Evolutionary conservation across 1,284 basidiomycete species (phyloP).

Genomic region (Papiliotrema terrestris): DNA sequence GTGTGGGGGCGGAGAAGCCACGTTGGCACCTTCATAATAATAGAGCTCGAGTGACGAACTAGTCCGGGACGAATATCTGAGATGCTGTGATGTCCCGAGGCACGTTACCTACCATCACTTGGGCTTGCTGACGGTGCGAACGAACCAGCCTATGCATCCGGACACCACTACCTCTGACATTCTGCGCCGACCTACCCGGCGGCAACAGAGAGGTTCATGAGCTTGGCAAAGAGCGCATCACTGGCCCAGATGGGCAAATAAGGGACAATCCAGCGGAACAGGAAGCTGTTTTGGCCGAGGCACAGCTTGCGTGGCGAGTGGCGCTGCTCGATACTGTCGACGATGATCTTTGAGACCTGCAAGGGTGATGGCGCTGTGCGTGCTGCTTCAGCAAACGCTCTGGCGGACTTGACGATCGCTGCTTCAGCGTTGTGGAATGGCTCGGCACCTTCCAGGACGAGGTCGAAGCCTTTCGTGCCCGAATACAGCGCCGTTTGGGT

Average conservation of each 20-base stretch:
- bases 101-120: too few relatives aligned
- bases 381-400: neutral
- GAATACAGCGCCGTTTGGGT: neutral
- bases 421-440: neutral
- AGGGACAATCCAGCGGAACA: neutral
- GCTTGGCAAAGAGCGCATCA: neutral
- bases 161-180: too few relatives aligned
- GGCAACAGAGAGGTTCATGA: neutral
- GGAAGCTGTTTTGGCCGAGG: neutral
- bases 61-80: too few relatives aligned
- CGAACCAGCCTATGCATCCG: too few relatives aligned
- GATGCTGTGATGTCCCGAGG: too few relatives aligned
- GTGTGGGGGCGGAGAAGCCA: too few relatives aligned
- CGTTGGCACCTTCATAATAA: too few relatives aligned
- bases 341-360: neutral
- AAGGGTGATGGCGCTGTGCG: neutral
- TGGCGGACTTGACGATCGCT: neutral
- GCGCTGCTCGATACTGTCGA: neutral
- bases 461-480: neutral
- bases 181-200: neutral
- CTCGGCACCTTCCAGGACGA: neutral
- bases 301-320: neutral
- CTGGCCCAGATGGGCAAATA: neutral
- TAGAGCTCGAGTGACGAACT: too few relatives aligned
- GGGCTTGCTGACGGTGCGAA: too few relatives aligned